Percentiles rank a stretch among this genome's conserved stretches.
Conservation (phyloP, 2,329 filamentous ascomycete species). For the Bimuria novae-zelandiae region DNA sequence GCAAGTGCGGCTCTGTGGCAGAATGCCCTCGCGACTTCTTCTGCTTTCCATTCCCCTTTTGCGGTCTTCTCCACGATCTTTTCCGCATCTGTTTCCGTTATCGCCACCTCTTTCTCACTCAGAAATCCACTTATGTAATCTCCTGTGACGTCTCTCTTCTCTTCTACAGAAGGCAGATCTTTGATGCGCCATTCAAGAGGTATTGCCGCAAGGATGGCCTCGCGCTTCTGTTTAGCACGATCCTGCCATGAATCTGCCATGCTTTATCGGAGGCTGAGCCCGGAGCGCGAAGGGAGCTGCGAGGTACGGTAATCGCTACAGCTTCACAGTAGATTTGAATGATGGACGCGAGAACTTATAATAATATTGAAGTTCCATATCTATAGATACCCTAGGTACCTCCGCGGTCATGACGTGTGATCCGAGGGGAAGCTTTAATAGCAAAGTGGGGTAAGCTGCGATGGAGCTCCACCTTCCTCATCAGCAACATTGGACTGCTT, state of each 20-base stretch:
- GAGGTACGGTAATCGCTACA: not conserved
- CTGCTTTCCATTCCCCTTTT: constrained; percentile 60
- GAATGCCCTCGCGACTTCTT: constrained; percentile 61
- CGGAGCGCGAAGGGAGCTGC: not conserved
- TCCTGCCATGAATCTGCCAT: constrained; percentile 53
- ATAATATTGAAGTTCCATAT: too few species aligned
- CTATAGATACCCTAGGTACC: not conserved
- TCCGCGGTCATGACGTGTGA: constrained; percentile 3
- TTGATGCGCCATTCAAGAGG: constrained; percentile 61
- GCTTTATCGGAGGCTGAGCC: constrained; percentile 10
- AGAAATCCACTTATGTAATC: constrained; percentile 62
- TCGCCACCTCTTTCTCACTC: constrained; percentile 58
- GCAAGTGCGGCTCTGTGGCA: constrained; percentile 60
- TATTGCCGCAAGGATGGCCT: constrained; percentile 59
- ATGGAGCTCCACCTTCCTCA: not conserved
- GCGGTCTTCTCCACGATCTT: constrained; percentile 61
- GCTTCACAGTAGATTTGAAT: too few species aligned
- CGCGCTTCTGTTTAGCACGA: constrained; percentile 58
- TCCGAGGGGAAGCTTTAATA: not conserved
- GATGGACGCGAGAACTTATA: too few species aligned
- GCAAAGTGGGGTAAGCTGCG: constrained; percentile 3
- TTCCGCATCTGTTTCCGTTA: constrained; percentile 64
- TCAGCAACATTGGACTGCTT: too few species aligned
- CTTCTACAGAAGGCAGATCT: constrained; percentile 52
- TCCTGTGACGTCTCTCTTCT: constrained; percentile 55